Evolutionary conservation across 2,329 filamentous ascomycete species (phyloP).

Genomic region (Penicillium thymicola): DNA sequence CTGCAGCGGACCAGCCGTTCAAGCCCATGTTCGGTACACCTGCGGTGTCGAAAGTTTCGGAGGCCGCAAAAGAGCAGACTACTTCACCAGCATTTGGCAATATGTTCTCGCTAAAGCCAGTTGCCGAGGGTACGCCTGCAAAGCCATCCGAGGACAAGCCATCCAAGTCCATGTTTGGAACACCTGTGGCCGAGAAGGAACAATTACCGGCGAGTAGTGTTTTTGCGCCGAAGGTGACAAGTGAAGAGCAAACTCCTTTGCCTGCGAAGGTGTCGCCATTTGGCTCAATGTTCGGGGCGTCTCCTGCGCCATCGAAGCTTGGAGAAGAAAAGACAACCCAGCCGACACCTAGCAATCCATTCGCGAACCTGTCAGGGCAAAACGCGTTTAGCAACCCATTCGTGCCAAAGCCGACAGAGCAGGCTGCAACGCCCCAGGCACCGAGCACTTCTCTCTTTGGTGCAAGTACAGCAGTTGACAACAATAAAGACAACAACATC

Average conservation of each 20-base stretch:
- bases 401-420: constrained; percentile 6
- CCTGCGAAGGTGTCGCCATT: constrained; percentile 13
- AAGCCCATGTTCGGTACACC: constrained; percentile 6
- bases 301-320: constrained; percentile 1
- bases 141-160: background rate
- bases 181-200: constrained; percentile 1
- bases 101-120: constrained; percentile 6
- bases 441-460: background rate
- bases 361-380: constrained; percentile 5
- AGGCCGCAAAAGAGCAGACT: background rate
- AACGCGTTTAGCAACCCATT: constrained; percentile 10
- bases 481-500: background rate
- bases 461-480: background rate
- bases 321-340: background rate
- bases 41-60: background rate
- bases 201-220: background rate
- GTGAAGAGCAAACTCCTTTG: constrained; percentile 1
- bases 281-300: constrained; percentile 29
- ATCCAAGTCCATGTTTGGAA: constrained; percentile 2
- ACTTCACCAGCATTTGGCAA: constrained; percentile 4
- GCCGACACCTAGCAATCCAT: constrained; percentile 2
- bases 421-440: background rate
- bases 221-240: constrained; percentile 9
- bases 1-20: background rate
- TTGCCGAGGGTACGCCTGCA: background rate